phyloP scores from a whole-genome alignment of 1,284 basidiomycete genomes.

The Moesziomyces antarcticus region DNA sequence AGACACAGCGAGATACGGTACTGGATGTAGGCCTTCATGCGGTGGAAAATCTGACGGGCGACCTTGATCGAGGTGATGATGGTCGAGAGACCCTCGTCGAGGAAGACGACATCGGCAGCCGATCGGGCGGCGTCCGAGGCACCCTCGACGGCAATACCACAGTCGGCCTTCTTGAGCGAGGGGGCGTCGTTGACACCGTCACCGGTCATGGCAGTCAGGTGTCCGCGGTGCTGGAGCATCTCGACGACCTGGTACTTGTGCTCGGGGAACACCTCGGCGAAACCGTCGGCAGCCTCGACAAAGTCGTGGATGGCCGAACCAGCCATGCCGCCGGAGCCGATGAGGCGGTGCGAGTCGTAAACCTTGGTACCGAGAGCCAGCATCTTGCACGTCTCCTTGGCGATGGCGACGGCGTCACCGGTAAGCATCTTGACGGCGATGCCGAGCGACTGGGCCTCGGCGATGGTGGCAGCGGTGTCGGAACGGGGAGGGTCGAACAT shows the following conservation, averaged over 20 bases:
- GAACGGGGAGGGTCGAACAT: constrained; percentile 73
- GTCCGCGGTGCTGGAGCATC: constrained; percentile 72
- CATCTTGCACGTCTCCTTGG: constrained; percentile 73
- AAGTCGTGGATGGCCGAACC: constrained; percentile 73
- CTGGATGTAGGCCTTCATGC: constrained; percentile 72
- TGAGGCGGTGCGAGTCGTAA: constrained; percentile 73
- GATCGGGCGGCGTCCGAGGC: constrained; percentile 71
- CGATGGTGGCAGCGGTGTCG: constrained; percentile 73
- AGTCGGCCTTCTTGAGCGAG: constrained; percentile 71
- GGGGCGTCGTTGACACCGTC: constrained; percentile 71
- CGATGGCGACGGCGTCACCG: constrained; percentile 74
- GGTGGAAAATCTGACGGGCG: constrained; percentile 74
- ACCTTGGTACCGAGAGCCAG: constrained; percentile 72
- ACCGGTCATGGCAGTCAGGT: constrained; percentile 72
- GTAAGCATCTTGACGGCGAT: constrained; percentile 74
- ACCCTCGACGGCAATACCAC: constrained; percentile 72
- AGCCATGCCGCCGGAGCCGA: constrained; percentile 72
- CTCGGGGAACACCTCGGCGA: constrained; percentile 74
- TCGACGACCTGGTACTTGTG: constrained; percentile 73
- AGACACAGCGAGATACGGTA: constrained; percentile 71
- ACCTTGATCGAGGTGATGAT: constrained; percentile 74
- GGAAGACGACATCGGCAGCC: constrained; percentile 73
- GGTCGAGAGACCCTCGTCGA: constrained; percentile 71
- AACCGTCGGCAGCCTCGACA: constrained; percentile 73
- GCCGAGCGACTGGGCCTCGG: constrained; percentile 72